A percentile compares a stretch with the other conserved stretches of the same genome.
Evolutionary conservation across 2,329 filamentous ascomycete genomes (phyloP).

Genomic region (Aureobasidium sp.): DNA sequence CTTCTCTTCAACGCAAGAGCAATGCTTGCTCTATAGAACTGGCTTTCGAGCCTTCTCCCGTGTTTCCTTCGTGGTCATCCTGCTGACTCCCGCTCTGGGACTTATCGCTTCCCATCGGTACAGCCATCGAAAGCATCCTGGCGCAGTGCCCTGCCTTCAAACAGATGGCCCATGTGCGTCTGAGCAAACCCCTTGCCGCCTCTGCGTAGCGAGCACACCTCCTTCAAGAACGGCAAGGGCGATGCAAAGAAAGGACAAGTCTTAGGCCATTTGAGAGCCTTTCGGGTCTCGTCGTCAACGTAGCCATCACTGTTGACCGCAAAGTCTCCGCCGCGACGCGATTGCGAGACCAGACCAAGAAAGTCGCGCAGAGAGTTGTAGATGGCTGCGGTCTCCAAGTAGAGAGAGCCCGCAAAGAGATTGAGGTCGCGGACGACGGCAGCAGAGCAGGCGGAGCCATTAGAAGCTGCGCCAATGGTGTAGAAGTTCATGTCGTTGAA

Average conservation of each 20-base stretch:
- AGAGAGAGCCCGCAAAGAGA: slow-evolving; percentile 4
- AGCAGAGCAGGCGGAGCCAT: not conserved
- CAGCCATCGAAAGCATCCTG: not conserved
- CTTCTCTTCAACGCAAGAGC: not conserved
- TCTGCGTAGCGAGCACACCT: not conserved
- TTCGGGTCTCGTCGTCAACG: not conserved
- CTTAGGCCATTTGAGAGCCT: not conserved
- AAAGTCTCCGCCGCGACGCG: not conserved
- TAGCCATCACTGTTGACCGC: not conserved
- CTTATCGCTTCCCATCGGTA: not conserved
- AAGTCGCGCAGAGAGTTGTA: not conserved
- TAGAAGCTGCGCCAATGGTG: not conserved
- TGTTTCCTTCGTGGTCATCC: not conserved
- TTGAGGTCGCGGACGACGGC: not conserved
- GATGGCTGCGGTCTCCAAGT: not conserved
- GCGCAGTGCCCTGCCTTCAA: not conserved
- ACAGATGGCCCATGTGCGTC: not conserved
- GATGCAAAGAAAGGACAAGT: not conserved
- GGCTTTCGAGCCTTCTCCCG: not conserved
- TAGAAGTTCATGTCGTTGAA: slow-evolving; percentile 4
- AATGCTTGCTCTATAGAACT: not conserved
- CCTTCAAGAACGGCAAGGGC: slow-evolving; percentile 4
- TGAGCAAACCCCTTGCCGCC: not conserved
- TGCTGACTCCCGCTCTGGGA: not conserved
- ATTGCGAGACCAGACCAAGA: not conserved